Percentiles rank a stretch among this genome's conserved stretches.
These are phyloP conservation scores for Diplotaxis tenuifolia DNA, from an alignment of 345 rosid species.

Conservation along the genomic window DNA sequence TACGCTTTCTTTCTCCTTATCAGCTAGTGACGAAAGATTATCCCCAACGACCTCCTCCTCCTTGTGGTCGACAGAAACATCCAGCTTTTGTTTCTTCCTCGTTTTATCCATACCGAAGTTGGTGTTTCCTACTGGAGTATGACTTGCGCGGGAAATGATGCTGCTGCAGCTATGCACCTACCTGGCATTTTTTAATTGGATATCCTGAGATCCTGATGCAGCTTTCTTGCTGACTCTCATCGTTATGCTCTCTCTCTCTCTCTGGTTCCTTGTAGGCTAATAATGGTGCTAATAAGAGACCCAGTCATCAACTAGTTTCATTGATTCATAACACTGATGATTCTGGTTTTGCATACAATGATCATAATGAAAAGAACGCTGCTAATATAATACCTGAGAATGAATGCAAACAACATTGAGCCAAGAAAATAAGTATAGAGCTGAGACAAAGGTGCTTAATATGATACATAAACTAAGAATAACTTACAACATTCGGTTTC, in stretches of 20 bases:
- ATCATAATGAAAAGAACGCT: background rate
- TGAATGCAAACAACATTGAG: background rate
- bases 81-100: background rate
- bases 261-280: conserved; percentile 18
- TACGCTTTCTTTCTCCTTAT: too few species aligned
- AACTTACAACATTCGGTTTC: background rate
- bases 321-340: background rate
- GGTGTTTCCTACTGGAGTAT: too few species aligned
- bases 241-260: background rate
- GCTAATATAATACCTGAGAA: background rate
- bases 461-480: conserved; percentile 2
- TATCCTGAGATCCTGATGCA: conserved; percentile 33
- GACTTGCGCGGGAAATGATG: too few species aligned
- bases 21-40: too few species aligned
- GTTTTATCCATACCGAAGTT: too few species aligned
- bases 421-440: background rate
- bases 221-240: conserved; percentile 7
- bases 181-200: too few species aligned
- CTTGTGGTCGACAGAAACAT: background rate
- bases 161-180: too few species aligned
- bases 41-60: too few species aligned
- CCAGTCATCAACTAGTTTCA: too few species aligned
- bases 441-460: background rate
- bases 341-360: background rate
- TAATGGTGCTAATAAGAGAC: background rate